Evolutionary conservation across 176 grass and related monocot genomes (phyloP), one percentile per base, ranked within the genome.

Genomic region (Oryza punctata): DNA sequence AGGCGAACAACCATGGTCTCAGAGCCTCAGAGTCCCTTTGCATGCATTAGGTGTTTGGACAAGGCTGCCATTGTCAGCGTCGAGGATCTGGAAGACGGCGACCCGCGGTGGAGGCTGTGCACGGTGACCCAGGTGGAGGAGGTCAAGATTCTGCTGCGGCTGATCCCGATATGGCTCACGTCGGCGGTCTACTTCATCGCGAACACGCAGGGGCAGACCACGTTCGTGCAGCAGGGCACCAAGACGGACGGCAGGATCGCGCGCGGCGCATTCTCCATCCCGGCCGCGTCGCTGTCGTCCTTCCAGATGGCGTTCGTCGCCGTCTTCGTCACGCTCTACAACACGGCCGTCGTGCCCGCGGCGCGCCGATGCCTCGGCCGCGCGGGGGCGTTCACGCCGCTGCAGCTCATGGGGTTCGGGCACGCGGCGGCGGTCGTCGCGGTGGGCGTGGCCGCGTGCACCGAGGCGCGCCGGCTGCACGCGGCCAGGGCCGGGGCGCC

Each of bases 161-260:
- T 81, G 71, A 37, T 81, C 28, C 82, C 87, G 23, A 81, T 89
- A 16, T 89, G 87, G 87, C 52, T 89, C 65, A 85, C 82, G 2
- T 70, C 82, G 3, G 82, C 77, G 40, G 65, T 76, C 2, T 89
- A 85, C 77, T 85, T 89, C 71, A 1, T 81, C 65, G 82, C 87
- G 12, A 89, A 89, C 78, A 49, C 65, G 8, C 82, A 81, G 82
- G 65, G 77, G 41, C 77, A 89, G 82, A 85, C 82, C 65, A 81
- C 87, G 1, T 89, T 89, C 54, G 77, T 89, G 76, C 87, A 81
- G 65, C 87, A 89, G 54, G 87, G 82, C 70, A 77, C 70, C 18
- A 81, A 54, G 78, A 89, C 24, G 50, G 71, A 77, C 71, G 16
- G 70, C 40, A 14, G 0, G 27, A 69, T 89, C 75, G 33, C 23